Evolutionary conservation across 176 grass and related monocot species (phyloP).

Genomic region (Carex littledalei): DNA sequence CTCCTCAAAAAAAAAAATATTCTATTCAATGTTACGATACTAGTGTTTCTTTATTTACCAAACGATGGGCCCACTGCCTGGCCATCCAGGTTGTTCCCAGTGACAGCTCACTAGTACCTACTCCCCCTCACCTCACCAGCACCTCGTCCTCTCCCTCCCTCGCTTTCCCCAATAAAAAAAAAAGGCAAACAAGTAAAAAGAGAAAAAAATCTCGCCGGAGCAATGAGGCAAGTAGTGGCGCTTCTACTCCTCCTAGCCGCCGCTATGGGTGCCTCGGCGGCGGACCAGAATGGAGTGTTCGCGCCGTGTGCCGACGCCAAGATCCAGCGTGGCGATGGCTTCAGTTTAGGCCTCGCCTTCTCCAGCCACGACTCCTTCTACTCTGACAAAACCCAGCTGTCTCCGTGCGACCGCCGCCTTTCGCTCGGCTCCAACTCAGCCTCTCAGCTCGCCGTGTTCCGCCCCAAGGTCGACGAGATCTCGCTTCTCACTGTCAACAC

Average conservation of each 20-base stretch:
- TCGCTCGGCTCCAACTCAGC: slow-evolving; percentile 34
- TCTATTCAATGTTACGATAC: too few species aligned
- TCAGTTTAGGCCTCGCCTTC: slow-evolving; percentile 86
- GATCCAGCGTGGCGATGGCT: slow-evolving; percentile 85
- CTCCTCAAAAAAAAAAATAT: too few species aligned
- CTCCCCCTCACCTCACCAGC: background rate
- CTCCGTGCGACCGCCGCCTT: slow-evolving; percentile 93
- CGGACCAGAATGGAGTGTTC: slow-evolving; percentile 57
- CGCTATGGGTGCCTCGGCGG: background rate
- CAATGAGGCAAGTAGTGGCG: background rate
- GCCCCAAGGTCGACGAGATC: slow-evolving; percentile 97
- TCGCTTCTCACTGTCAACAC: slow-evolving; percentile 97
- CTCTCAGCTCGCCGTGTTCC: slow-evolving; percentile 76
- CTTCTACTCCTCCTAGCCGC: background rate
- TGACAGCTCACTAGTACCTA: slow-evolving; percentile 14
- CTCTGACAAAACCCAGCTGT: slow-evolving; percentile 54
- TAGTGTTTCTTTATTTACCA: background rate
- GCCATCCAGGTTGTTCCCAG: slow-evolving; percentile 1
- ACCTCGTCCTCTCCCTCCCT: background rate
- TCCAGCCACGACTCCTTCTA: slow-evolving; percentile 44
- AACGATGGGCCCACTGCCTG: background rate
- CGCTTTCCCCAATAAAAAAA: slow-evolving; percentile 10
- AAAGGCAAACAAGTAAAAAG: background rate
- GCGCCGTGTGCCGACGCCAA: slow-evolving; percentile 67
- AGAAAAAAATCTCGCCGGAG: background rate